Evolutionary conservation across 805 yeast genomes (phyloP).

Genomic region (Metschnikowia continentalis): DNA sequence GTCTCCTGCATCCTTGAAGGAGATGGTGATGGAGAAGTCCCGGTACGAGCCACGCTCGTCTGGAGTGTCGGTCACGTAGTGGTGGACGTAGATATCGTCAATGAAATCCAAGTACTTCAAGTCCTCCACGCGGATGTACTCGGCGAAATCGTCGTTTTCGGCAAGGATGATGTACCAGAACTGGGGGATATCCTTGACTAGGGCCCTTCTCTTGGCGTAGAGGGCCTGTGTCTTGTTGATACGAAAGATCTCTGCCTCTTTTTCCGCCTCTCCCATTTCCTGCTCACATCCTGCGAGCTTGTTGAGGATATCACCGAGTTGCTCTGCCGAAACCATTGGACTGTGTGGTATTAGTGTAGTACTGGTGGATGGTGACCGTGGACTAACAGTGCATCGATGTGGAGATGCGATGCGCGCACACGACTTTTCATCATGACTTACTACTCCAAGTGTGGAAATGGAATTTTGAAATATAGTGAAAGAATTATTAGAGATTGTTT

Average conservation of each 20-base stretch:
- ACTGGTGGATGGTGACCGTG: neutral
- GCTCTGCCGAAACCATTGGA: slow-evolving; percentile 2
- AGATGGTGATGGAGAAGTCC: slow-evolving; percentile 58
- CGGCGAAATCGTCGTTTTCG: slow-evolving; percentile 80
- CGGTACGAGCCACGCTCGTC: slow-evolving; percentile 36
- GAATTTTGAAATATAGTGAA: neutral
- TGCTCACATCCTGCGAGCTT: slow-evolving; percentile 55
- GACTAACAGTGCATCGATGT: neutral
- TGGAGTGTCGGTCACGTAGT: slow-evolving; percentile 36
- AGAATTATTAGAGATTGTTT: too few species aligned
- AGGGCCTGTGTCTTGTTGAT: slow-evolving; percentile 52
- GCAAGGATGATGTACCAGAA: slow-evolving; percentile 89
- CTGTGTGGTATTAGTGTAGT: neutral
- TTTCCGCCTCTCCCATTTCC: slow-evolving; percentile 56
- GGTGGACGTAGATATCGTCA: slow-evolving; percentile 57
- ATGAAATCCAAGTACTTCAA: slow-evolving; percentile 68
- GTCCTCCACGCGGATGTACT: slow-evolving; percentile 72
- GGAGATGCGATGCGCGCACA: neutral
- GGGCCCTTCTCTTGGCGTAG: slow-evolving; percentile 52
- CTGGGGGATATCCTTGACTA: slow-evolving; percentile 55
- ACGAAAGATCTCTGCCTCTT: slow-evolving; percentile 54
- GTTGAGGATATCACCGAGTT: slow-evolving; percentile 29
- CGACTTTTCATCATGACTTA: neutral
- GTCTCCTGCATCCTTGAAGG: slow-evolving; percentile 38
- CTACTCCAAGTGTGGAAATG: neutral